phyloP scores from a whole-genome alignment of 164 flowering plant genomes.

The Stephania yunnanensis region DNA sequence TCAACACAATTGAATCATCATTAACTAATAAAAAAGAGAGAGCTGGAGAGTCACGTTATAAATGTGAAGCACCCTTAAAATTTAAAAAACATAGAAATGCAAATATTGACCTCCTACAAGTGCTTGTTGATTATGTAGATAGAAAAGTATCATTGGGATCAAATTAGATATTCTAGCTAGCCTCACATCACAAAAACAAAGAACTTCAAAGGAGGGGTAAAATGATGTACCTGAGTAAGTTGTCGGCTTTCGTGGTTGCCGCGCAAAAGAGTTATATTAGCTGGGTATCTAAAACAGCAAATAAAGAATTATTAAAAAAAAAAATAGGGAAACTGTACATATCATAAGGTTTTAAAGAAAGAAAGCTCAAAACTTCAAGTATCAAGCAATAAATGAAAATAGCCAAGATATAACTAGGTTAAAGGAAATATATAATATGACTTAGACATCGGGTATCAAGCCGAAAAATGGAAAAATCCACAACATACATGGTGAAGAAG shows the following conservation, averaged over 20 bases:
- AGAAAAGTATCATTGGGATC: background rate
- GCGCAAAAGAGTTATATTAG: slow-evolving; percentile 91
- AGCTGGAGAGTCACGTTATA: too few species aligned
- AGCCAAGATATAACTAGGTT: too few species aligned
- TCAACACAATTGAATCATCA: too few species aligned
- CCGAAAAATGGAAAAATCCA: background rate
- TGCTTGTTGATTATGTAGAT: background rate
- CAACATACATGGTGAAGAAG: background rate
- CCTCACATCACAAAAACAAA: slow-evolving; percentile 1
- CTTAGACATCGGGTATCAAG: background rate
- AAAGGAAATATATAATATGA: too few species aligned
- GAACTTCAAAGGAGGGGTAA: background rate
- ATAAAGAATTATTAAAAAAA: background rate
- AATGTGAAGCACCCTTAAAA: too few species aligned
- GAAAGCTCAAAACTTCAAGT: background rate
- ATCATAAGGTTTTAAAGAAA: background rate
- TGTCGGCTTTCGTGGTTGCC: slow-evolving; percentile 99
- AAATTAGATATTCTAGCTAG: background rate
- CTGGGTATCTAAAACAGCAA: slow-evolving; percentile 63
- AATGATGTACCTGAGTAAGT: slow-evolving; percentile 72
- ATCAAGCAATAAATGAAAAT: background rate
- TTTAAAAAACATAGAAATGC: background rate
- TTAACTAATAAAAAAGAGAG: too few species aligned
- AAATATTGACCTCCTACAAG: background rate
- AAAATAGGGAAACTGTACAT: background rate